phyloP scores from a whole-genome alignment of 805 yeast species.

The Debaryomyces castellii region DNA sequence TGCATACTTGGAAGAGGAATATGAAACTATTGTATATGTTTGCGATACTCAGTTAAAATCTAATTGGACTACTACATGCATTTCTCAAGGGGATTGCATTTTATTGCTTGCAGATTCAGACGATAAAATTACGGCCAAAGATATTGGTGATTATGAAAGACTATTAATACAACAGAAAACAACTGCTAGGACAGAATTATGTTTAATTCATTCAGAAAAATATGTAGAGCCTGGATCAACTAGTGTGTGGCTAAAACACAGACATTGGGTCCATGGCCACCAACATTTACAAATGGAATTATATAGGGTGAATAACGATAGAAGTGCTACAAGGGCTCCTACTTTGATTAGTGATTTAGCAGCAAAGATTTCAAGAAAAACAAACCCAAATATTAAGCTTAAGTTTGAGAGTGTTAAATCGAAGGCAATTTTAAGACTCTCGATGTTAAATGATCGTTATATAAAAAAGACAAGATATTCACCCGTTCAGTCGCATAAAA shows the following conservation, averaged over 20 bases:
- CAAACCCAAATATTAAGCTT: conserved; percentile 33
- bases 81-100: conserved; percentile 94
- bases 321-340: conserved; percentile 17
- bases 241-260: conserved; percentile 74
- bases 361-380: conserved; percentile 27
- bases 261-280: conserved; percentile 91
- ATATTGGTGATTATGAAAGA: conserved; percentile 83
- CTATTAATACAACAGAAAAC: conserved; percentile 72
- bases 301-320: conserved; percentile 16
- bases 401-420: conserved; percentile 33
- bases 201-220: conserved; percentile 79
- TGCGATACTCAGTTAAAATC: conserved; percentile 84
- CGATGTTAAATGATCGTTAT: conserved; percentile 22
- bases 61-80: conserved; percentile 89
- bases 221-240: conserved; percentile 85
- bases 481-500: conserved; percentile 60
- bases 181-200: conserved; percentile 83
- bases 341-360: conserved; percentile 36
- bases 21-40: conserved; percentile 84
- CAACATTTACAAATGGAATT: conserved; percentile 82
- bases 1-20: conserved; percentile 86
- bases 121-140: conserved; percentile 53
- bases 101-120: conserved; percentile 82
- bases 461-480: conserved; percentile 18
- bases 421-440: conserved; percentile 25